Evolutionary conservation across 2,329 filamentous ascomycete species (phyloP).

Genomic region (Neofusicoccum sp.): DNA sequence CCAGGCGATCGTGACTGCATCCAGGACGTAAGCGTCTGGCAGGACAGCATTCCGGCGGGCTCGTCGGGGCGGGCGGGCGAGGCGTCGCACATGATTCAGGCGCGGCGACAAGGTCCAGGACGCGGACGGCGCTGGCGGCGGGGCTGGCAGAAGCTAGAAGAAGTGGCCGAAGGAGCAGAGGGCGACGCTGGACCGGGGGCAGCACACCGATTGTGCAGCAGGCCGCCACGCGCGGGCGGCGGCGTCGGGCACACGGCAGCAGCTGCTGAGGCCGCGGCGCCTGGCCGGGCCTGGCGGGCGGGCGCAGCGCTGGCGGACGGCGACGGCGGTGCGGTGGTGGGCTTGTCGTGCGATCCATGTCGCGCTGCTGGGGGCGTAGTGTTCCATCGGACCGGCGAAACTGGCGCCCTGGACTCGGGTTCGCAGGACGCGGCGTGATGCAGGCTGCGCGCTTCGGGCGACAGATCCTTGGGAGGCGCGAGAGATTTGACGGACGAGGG

Average conservation of each 20-base stretch:
- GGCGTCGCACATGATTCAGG: conserved; percentile 19
- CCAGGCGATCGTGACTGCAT: conserved; percentile 14
- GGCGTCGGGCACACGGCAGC: not conserved
- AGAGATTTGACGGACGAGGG: conserved; percentile 15
- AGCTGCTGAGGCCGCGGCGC: conserved; percentile 8
- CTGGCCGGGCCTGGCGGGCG: too few species aligned
- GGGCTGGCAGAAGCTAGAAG: conserved; percentile 20
- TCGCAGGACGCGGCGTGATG: conserved; percentile 17
- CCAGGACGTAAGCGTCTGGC: conserved; percentile 15
- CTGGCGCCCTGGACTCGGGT: conserved; percentile 20
- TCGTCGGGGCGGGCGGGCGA: conserved; percentile 7
- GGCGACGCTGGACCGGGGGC: conserved; percentile 15
- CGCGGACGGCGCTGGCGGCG: conserved; percentile 6
- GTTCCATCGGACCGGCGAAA: conserved; percentile 21
- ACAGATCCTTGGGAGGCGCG: conserved; percentile 18
- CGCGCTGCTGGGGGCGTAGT: conserved; percentile 18
- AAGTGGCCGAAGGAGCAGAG: conserved; percentile 20
- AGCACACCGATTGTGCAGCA: not conserved
- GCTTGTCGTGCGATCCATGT: conserved; percentile 19
- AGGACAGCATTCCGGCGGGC: conserved; percentile 10
- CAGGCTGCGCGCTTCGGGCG: conserved; percentile 13
- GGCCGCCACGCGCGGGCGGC: not conserved
- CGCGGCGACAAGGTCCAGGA: conserved; percentile 15
- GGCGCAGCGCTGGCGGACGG: too few species aligned
- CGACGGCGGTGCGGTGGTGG: conserved; percentile 8